phyloP scores from a whole-genome alignment of 495 filamentous ascomycete species.

The Neurospora intermedia region DNA sequence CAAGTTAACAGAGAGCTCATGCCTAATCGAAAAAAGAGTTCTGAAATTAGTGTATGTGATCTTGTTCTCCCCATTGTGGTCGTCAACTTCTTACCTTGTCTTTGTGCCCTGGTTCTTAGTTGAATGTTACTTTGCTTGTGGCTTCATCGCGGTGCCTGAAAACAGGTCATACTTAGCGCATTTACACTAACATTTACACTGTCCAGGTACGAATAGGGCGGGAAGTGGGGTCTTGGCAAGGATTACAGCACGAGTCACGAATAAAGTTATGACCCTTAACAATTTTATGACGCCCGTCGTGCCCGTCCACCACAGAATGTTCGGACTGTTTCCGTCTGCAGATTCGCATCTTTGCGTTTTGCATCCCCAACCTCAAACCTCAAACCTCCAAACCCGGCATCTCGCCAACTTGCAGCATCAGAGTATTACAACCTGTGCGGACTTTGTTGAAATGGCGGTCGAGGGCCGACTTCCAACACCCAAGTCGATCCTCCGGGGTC shows the following conservation, averaged over 20 bases:
- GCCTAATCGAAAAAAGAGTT: neutral
- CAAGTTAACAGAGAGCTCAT: neutral
- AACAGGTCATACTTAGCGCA: too few species aligned
- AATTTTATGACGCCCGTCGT: neutral
- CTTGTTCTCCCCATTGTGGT: neutral
- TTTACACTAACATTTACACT: neutral
- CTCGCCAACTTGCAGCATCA: neutral
- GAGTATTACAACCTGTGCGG: neutral
- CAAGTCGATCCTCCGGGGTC: slow-evolving; percentile 78
- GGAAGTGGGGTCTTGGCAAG: neutral
- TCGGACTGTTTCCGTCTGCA: neutral
- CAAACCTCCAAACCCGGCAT: neutral
- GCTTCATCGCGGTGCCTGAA: too few species aligned
- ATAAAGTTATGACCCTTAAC: neutral
- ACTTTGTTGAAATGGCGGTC: slow-evolving; percentile 12
- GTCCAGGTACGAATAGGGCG: neutral
- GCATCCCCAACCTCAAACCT: neutral
- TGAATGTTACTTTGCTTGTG: too few species aligned
- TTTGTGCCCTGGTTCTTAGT: too few species aligned
- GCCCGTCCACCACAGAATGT: neutral
- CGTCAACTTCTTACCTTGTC: too few species aligned
- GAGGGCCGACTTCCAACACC: slow-evolving; percentile 54
- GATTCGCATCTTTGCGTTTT: neutral
- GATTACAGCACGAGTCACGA: too few species aligned
- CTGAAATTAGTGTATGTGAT: too few species aligned